Evolutionary conservation across 2,329 filamentous ascomycete genomes (phyloP).

Genomic region (Epicoccum nigrum): DNA sequence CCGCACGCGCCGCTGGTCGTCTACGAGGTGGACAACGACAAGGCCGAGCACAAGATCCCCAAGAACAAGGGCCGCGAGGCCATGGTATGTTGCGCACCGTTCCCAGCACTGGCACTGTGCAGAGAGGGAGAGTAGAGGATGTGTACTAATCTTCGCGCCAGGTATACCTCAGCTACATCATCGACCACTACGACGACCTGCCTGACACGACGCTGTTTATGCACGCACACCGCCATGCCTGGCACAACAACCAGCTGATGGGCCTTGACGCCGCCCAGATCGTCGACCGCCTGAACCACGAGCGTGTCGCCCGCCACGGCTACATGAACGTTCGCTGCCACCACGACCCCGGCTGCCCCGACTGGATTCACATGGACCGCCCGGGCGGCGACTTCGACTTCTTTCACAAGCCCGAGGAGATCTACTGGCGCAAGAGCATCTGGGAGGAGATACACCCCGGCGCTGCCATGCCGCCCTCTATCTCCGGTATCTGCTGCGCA

Average conservation of each 20-base stretch:
- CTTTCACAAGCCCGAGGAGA: slow-evolving; percentile 49
- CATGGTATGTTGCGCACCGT: slow-evolving; percentile 49
- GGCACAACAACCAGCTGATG: slow-evolving; percentile 65
- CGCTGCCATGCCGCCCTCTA: slow-evolving; percentile 43
- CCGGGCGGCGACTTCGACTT: slow-evolving; percentile 49
- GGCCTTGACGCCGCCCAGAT: slow-evolving; percentile 58
- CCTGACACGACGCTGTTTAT: slow-evolving; percentile 66
- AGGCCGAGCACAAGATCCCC: slow-evolving; percentile 57
- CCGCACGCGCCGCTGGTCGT: slow-evolving; percentile 49
- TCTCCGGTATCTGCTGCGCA: slow-evolving; percentile 60
- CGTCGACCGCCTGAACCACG: slow-evolving; percentile 58
- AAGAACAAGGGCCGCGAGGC: slow-evolving; percentile 68
- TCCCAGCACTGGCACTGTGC: background rate
- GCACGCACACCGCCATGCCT: slow-evolving; percentile 60
- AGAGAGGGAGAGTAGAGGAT: background rate
- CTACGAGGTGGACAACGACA: slow-evolving; percentile 61
- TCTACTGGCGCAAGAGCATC: slow-evolving; percentile 40
- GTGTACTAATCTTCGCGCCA: slow-evolving; percentile 20
- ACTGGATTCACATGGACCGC: slow-evolving; percentile 60
- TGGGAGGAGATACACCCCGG: slow-evolving; percentile 53
- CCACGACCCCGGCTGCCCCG: slow-evolving; percentile 64
- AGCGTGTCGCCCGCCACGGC: slow-evolving; percentile 58
- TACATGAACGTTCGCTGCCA: slow-evolving; percentile 67
- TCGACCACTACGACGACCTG: slow-evolving; percentile 66
- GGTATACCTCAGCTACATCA: slow-evolving; percentile 66